Evolutionary conservation across 768 basidiomycete genomes (phyloP).

Genomic region (Phlebiopsis flavidoalba): DNA sequence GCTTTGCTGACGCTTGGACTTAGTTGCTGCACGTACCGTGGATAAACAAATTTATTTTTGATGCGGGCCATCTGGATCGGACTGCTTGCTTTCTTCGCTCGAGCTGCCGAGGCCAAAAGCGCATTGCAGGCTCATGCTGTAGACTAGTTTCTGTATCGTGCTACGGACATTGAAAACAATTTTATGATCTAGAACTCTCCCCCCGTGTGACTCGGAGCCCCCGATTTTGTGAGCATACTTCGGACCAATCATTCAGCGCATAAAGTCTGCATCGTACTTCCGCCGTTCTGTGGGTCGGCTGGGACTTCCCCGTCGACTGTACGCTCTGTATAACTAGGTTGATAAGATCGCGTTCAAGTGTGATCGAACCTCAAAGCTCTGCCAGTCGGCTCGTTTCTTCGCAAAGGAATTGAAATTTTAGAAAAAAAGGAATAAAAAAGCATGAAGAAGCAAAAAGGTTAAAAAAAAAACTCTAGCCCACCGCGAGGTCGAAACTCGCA

Average conservation of each 20-base stretch:
- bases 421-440: background rate
- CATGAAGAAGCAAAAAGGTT: too few species aligned
- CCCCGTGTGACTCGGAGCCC: background rate
- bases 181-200: background rate
- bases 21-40: slow-evolving; percentile 79
- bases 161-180: background rate
- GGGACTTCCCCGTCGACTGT: too few species aligned
- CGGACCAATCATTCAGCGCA: too few species aligned
- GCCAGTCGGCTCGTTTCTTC: background rate
- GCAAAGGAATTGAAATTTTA: background rate
- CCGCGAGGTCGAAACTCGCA: slow-evolving; percentile 63
- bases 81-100: background rate
- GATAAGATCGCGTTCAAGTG: too few species aligned
- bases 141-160: background rate
- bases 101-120: background rate
- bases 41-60: slow-evolving; percentile 29
- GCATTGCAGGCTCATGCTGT: background rate
- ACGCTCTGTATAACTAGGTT: too few species aligned
- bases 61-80: slow-evolving; percentile 10
- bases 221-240: background rate
- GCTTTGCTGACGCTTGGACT: background rate
- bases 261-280: too few species aligned
- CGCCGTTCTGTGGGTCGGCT: too few species aligned
- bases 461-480: slow-evolving; percentile 35
- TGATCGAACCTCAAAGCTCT: too few species aligned